Evolutionary conservation across 495 filamentous ascomycete genomes (phyloP).

Genomic region (Xylaria cubensis): DNA sequence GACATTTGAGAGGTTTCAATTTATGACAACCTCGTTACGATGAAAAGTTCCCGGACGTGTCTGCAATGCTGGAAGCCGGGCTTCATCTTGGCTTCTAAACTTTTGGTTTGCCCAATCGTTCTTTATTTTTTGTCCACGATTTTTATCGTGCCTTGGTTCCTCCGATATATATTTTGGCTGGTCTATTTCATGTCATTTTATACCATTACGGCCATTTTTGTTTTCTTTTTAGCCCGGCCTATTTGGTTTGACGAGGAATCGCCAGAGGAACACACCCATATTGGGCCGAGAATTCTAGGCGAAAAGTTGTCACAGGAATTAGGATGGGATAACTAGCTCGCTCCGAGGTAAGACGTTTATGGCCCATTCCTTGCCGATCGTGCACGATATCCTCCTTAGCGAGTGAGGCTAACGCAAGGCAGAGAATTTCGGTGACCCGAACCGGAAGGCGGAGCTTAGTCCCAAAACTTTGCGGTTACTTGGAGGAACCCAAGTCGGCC

Average conservation of each 20-base stretch:
- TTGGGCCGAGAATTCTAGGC: neutral
- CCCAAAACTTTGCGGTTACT: slow-evolving; percentile 24
- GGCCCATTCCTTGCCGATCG: neutral
- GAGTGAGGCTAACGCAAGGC: neutral
- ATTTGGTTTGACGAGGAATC: slow-evolving; percentile 21
- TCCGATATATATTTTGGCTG: neutral
- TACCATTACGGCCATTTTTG: slow-evolving; percentile 13
- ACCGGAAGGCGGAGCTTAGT: slow-evolving; percentile 21
- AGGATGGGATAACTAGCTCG: neutral
- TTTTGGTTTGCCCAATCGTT: neutral
- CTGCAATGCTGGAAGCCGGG: too few species aligned
- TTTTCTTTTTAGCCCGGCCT: slow-evolving; percentile 22
- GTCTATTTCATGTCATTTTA: slow-evolving; percentile 9
- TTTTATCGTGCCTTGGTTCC: neutral
- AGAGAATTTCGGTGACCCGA: neutral
- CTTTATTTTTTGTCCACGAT: neutral
- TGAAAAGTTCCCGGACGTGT: too few species aligned
- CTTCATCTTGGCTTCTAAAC: neutral
- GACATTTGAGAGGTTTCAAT: too few species aligned
- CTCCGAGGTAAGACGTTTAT: neutral
- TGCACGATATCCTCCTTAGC: neutral
- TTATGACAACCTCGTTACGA: too few species aligned
- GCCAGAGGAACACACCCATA: slow-evolving; percentile 22
- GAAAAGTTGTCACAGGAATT: neutral
- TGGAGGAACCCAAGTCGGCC: slow-evolving; percentile 20